Conservation (phyloP, 352 stramenopile genomes). For the Phytophthora agathidicida region DNA sequence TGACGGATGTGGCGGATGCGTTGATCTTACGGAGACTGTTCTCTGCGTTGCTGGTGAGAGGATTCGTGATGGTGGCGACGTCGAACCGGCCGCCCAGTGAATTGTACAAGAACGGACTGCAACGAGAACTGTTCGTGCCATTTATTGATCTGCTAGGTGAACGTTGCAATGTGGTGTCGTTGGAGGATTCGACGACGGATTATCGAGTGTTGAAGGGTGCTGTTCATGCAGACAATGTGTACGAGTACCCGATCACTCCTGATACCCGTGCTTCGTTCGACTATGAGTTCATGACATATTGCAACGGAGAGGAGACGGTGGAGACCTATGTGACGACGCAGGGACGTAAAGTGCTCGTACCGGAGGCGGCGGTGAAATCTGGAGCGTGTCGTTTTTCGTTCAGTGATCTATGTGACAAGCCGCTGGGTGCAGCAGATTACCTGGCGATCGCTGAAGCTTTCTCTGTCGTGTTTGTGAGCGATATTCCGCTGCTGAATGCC, state of each 20-base stretch:
- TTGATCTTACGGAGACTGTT: conserved; percentile 96
- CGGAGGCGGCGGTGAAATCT: conserved; percentile 53
- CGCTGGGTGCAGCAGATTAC: conserved; percentile 95
- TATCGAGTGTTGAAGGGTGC: conserved; percentile 80
- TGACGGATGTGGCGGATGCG: conserved; percentile 97
- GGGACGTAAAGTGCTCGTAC: conserved; percentile 67
- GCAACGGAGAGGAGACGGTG: conserved; percentile 51
- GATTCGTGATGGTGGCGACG: conserved; percentile 96
- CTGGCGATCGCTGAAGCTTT: conserved; percentile 90
- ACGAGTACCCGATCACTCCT: conserved; percentile 59
- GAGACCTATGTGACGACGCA: conserved; percentile 67
- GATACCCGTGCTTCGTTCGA: conserved; percentile 64
- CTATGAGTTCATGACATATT: conserved; percentile 69
- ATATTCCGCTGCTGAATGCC: conserved; percentile 91
- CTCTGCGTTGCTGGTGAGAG: conserved; percentile 85
- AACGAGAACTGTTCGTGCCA: conserved; percentile 95
- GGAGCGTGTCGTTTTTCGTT: conserved; percentile 94
- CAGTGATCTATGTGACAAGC: conserved; percentile 94
- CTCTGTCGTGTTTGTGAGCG: conserved; percentile 89
- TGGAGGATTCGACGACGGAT: conserved; percentile 80
- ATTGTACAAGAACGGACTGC: conserved; percentile 97
- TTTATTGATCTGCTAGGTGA: conserved; percentile 95
- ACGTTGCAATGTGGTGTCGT: conserved; percentile 86
- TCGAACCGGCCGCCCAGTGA: conserved; percentile 94
- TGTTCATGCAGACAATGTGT: conserved; percentile 72